These are phyloP conservation scores for Phytophthora hibernalis DNA, from an alignment of 352 stramenopile genomes.

Conservation along the genomic window DNA sequence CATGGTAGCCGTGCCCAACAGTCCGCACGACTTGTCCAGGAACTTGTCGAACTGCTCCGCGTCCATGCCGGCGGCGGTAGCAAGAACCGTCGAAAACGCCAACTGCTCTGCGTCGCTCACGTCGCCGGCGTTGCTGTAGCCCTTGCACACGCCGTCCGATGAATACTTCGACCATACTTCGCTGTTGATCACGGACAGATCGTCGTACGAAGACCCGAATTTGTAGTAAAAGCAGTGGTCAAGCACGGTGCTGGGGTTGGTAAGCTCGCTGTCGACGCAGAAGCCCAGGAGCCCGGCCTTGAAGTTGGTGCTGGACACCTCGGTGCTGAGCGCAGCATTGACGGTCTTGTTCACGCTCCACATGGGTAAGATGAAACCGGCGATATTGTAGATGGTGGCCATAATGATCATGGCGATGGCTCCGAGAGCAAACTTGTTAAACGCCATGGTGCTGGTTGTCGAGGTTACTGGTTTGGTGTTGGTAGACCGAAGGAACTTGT, in stretches of 20 bases:
- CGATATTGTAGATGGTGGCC: constrained; percentile 30
- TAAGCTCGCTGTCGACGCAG: constrained; percentile 28
- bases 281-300: constrained; percentile 22
- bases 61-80: neutral
- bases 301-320: constrained; percentile 32
- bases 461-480: neutral
- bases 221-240: constrained; percentile 77
- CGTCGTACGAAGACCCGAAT: constrained; percentile 49
- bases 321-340: constrained; percentile 14
- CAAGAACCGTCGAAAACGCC: neutral
- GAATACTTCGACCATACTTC: constrained; percentile 52
- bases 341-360: constrained; percentile 28
- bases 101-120: neutral
- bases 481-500: neutral
- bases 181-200: constrained; percentile 41
- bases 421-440: constrained; percentile 21
- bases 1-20: constrained; percentile 50
- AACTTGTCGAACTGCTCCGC: constrained; percentile 46
- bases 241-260: constrained; percentile 42
- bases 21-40: constrained; percentile 61
- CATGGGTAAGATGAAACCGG: constrained; percentile 22
- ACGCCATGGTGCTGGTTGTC: neutral
- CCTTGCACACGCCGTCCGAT: constrained; percentile 53
- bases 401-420: constrained; percentile 26
- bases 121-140: constrained; percentile 36